These are phyloP conservation scores for Capillidium rhysosporum DNA, from an alignment of 371 early-diverging fungal genomes.

Conservation along the genomic window DNA sequence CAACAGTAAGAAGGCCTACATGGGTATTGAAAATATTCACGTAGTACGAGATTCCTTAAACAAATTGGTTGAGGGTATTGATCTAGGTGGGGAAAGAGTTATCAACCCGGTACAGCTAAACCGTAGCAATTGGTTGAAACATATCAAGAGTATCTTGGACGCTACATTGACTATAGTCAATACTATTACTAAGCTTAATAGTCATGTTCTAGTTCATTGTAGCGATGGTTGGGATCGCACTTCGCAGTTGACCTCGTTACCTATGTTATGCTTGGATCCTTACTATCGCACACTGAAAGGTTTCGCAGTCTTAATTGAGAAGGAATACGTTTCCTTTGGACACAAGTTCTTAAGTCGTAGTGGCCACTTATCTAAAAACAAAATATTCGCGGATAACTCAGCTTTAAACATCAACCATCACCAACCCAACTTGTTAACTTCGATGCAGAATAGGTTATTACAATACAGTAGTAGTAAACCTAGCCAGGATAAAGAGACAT, in stretches of 20 bases:
- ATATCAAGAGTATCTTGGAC: conserved; percentile 60
- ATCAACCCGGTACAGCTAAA: conserved; percentile 30
- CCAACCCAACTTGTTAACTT: conserved; percentile 40
- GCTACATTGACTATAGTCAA: conserved; percentile 66
- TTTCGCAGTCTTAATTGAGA: conserved; percentile 75
- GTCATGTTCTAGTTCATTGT: conserved; percentile 90
- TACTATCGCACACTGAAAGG: conserved; percentile 85
- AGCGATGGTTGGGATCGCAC: conserved; percentile 99
- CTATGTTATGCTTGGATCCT: conserved; percentile 84
- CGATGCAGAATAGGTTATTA: conserved; percentile 46
- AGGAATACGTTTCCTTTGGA: conserved; percentile 93
- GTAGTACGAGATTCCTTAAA: conserved; percentile 80
- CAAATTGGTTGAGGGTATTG: conserved; percentile 59
- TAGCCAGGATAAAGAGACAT: conserved; percentile 49
- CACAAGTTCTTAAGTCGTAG: conserved; percentile 85
- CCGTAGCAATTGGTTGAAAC: conserved; percentile 72
- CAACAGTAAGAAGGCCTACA: conserved; percentile 59
- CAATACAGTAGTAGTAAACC: conserved; percentile 11
- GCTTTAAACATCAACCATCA: conserved; percentile 20
- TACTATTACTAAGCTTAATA: conserved; percentile 43
- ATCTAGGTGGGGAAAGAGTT: conserved; percentile 14
- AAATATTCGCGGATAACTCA: conserved; percentile 33
- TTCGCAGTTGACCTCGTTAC: conserved; percentile 71
- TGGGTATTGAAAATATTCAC: conserved; percentile 95
- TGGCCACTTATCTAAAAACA: conserved; percentile 65